Conservation (phyloP, 2,329 filamentous ascomycete genomes). For the Ophiocordyceps robertsii region DNA sequence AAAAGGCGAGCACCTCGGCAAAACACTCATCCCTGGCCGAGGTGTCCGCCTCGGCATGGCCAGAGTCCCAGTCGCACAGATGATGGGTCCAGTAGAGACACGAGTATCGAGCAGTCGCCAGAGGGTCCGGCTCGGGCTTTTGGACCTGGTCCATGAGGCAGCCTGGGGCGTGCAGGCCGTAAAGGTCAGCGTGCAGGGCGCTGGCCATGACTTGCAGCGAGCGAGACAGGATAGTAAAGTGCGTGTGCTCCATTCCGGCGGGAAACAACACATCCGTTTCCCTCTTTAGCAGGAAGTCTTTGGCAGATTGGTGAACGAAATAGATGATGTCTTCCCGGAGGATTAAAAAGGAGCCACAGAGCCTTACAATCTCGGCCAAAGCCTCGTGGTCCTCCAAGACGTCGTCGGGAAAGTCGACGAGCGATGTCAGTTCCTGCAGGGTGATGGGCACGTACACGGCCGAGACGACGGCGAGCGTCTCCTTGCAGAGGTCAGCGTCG, state of each 20-base stretch:
- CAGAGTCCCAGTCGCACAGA: background rate
- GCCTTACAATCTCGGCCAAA: slow-evolving; percentile 14
- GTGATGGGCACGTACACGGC: slow-evolving; percentile 21
- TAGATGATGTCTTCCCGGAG: slow-evolving; percentile 16
- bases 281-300: slow-evolving; percentile 14
- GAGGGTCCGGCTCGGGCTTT: slow-evolving; percentile 3
- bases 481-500: slow-evolving; percentile 15
- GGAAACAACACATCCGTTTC: background rate
- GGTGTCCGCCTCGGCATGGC: no score
- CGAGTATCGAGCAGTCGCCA: slow-evolving; percentile 3
- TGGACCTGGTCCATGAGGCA: background rate
- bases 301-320: slow-evolving; percentile 29
- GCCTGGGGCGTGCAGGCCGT: slow-evolving; percentile 8
- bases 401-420: slow-evolving; percentile 7
- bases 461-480: slow-evolving; percentile 17
- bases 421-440: slow-evolving; percentile 16
- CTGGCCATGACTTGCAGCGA: background rate
- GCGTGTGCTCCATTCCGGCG: background rate
- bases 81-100: slow-evolving; percentile 6
- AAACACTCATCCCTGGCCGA: background rate
- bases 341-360: slow-evolving; percentile 26
- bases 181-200: slow-evolving; percentile 8
- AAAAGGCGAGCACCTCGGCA: slow-evolving; percentile 1
- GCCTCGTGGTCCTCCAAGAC: slow-evolving; percentile 4
- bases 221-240: background rate